Base-by-base conservation (phyloP, 148 eudicot genomes). In the Pouteria glomerata region DNA sequence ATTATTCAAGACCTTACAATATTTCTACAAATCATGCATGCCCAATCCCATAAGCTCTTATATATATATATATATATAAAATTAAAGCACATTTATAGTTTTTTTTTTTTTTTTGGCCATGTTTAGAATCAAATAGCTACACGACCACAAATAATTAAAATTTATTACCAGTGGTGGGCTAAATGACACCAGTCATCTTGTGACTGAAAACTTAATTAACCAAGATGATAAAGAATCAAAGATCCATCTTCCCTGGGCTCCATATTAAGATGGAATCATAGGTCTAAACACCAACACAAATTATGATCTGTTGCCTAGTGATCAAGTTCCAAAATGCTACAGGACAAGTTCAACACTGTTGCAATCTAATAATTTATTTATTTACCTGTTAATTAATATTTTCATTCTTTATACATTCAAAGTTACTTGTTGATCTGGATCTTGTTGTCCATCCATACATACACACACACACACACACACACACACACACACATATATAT, bases 391-490 rank as follows among this genome's bases (percentile, higher is more conserved):
- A 21, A 8, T 37, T 23, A n/a, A 26, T 63, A 63, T 24, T 44
- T 24, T 45, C 19, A 24, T 12, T 41, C 5, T 37, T 63, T 63
- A 30, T 41, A 19, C 30, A 63, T n/a, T n/a, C n/a, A n/a, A n/a
- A n/a, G n/a, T n/a, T n/a, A n/a, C n/a, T 53, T 18, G 58, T 63
- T 55, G 53, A 63, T 53, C 69, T 52, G 27, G 61, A 73, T 63
- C 75, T 33, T 61, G 60, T 62, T 63, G 69, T 52, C 51, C 31
- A 26, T 44, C 1, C 26, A 13, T 45, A 16, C 21, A 26, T 39
- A n/a, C n/a, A n/a, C n/a, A n/a, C n/a, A n/a, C n/a, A n/a, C n/a
- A n/a, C n/a, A n/a, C n/a, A n/a, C n/a, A n/a, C n/a, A n/a, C n/a
- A n/a, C n/a, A n/a, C n/a, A n/a, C n/a, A n/a, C n/a, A n/a, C n/a